phyloP scores from a whole-genome alignment of 2,329 filamentous ascomycete genomes.

The Tolypocladium paradoxum region DNA sequence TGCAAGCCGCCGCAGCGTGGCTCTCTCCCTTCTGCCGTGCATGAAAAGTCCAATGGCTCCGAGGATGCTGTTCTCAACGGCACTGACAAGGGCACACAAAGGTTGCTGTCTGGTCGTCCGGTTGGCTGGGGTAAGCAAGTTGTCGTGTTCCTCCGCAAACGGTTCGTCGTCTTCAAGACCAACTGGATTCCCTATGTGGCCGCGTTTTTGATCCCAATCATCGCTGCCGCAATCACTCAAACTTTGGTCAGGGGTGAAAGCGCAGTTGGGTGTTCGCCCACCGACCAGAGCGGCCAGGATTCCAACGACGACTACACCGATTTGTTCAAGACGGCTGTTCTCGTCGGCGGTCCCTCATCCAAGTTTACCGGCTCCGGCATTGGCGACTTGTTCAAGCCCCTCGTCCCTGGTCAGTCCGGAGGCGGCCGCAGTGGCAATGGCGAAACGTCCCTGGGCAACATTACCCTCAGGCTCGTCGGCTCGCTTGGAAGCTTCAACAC shows the following conservation, averaged over 20 bases:
- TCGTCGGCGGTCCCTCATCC: constrained; percentile 21
- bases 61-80: background rate
- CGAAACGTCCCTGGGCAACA: constrained; percentile 6
- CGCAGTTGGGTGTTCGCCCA: constrained; percentile 40
- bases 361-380: constrained; percentile 23
- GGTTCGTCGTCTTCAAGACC: constrained; percentile 63
- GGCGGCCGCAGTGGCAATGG: background rate
- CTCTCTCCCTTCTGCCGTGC: background rate
- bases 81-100: background rate
- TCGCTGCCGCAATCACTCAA: constrained; percentile 68
- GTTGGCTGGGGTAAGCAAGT: constrained; percentile 60
- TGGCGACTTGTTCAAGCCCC: constrained; percentile 26
- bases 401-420: constrained; percentile 20
- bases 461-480: constrained; percentile 38
- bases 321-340: constrained; percentile 7
- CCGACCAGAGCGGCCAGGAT: constrained; percentile 29
- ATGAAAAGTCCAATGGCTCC: background rate
- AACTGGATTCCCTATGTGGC: constrained; percentile 69
- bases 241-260: constrained; percentile 56
- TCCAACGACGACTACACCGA: constrained; percentile 11
- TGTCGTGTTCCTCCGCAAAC: constrained; percentile 65
- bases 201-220: constrained; percentile 67
- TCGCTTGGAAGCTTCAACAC: constrained; percentile 57
- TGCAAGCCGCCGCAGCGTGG: constrained; percentile 9
- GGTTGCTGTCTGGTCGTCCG: constrained; percentile 7